A percentile compares a stretch with the other conserved stretches of the same genome.
Evolutionary conservation across 345 rosid genomes (phyloP).

Genomic region (Hibiscus mutabilis): DNA sequence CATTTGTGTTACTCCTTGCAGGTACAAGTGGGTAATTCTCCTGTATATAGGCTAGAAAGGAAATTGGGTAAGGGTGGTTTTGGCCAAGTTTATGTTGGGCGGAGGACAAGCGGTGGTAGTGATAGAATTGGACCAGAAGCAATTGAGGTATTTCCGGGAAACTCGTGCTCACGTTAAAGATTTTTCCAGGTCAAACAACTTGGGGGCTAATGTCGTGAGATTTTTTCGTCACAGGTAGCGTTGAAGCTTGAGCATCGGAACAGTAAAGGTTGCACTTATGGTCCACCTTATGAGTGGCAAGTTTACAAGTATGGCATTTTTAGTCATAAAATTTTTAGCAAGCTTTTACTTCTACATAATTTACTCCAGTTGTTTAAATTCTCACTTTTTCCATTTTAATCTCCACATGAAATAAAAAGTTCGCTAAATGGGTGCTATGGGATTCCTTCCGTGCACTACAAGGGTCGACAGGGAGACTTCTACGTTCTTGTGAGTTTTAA

Average conservation of each 20-base stretch:
- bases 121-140: slow-evolving; percentile 76
- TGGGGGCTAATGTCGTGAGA: background rate
- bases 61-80: slow-evolving; percentile 98
- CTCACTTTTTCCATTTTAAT: background rate
- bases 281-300: slow-evolving; percentile 98
- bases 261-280: slow-evolving; percentile 93
- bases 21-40: slow-evolving; percentile 94
- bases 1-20: slow-evolving; percentile 12
- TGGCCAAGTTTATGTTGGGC: slow-evolving; percentile 96
- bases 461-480: slow-evolving; percentile 94
- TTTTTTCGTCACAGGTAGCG: slow-evolving; percentile 58
- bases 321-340: background rate
- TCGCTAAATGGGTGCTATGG: slow-evolving; percentile 74
- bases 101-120: slow-evolving; percentile 58
- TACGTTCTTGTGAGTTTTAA: slow-evolving; percentile 67
- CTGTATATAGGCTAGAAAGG: slow-evolving; percentile 70
- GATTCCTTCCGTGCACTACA: slow-evolving; percentile 74
- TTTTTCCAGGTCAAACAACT: slow-evolving; percentile 6
- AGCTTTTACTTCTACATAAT: background rate
- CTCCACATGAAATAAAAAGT: slow-evolving; percentile 25
- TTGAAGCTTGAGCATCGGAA: slow-evolving; percentile 88
- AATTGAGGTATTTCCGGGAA: slow-evolving; percentile 45
- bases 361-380: background rate
- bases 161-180: background rate
- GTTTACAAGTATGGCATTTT: slow-evolving; percentile 58